These are phyloP conservation scores for Angomonas ambiguus DNA, from an alignment of 208 protist genomes.

Conservation along the genomic window DNA sequence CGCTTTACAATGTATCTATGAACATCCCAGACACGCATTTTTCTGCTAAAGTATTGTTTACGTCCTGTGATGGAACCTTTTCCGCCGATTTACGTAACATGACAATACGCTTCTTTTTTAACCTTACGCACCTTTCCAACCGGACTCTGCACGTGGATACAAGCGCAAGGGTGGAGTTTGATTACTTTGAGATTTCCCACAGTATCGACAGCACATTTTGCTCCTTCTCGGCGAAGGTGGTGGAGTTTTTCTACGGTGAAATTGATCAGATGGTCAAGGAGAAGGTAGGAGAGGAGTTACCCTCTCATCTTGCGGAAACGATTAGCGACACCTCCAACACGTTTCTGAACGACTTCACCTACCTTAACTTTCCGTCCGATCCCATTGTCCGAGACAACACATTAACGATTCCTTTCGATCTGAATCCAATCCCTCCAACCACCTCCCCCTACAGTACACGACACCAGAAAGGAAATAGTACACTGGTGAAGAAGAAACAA, in stretches of 20 bases:
- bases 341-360: background rate
- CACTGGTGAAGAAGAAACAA: background rate
- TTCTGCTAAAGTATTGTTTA: conserved; percentile 18
- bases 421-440: background rate
- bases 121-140: conserved; percentile 23
- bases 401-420: background rate
- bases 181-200: conserved; percentile 43
- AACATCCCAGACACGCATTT: conserved; percentile 50
- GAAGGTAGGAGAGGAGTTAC: conserved; percentile 32
- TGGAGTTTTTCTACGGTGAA: conserved; percentile 50
- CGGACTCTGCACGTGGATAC: conserved; percentile 27
- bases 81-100: conserved; percentile 27
- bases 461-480: too few relatives aligned
- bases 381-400: background rate
- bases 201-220: conserved; percentile 31
- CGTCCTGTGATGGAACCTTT: conserved; percentile 34
- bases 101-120: conserved; percentile 16
- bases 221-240: conserved; percentile 29
- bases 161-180: conserved; percentile 29
- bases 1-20: conserved; percentile 20
- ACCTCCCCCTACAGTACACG: too few relatives aligned
- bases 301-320: background rate
- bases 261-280: conserved; percentile 39
- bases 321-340: background rate
- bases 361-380: background rate